Percentiles rank a stretch among this genome's conserved stretches.
phyloP scores from a whole-genome alignment of 805 yeast genomes.

The Sugiyamaella lignohabitans region DNA sequence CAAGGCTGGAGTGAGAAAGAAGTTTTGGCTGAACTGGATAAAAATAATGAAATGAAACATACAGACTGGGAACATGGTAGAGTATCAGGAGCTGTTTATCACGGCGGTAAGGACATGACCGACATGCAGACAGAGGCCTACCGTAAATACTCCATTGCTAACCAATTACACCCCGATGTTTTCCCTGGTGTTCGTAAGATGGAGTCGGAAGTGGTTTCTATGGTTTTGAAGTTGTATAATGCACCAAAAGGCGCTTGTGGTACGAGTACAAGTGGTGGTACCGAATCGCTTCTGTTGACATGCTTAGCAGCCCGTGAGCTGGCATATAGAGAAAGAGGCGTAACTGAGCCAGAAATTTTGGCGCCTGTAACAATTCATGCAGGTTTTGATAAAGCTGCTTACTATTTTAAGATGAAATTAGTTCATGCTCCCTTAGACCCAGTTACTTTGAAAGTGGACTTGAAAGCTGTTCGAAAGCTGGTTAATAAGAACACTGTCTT shows the following conservation, averaged over 20 bases:
- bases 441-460: conserved; percentile 58
- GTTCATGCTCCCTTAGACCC: conserved; percentile 75
- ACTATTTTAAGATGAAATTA: conserved; percentile 79
- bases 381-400: conserved; percentile 88
- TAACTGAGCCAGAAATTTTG: conserved; percentile 73
- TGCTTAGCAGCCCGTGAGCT: conserved; percentile 83
- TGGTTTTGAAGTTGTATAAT: conserved; percentile 75
- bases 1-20: conserved; percentile 46
- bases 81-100: conserved; percentile 94
- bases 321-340: conserved; percentile 47
- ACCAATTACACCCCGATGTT: conserved; percentile 94
- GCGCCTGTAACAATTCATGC: conserved; percentile 92
- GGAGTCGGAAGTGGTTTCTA: conserved; percentile 91
- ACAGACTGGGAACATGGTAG: conserved; percentile 79
- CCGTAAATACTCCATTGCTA: conserved; percentile 73
- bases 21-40: conserved; percentile 48
- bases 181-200: conserved; percentile 94
- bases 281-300: conserved; percentile 82
- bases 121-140: conserved; percentile 72
- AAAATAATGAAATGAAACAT: conserved; percentile 42
- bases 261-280: conserved; percentile 88
- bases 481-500: conserved; percentile 77
- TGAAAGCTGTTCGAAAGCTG: conserved; percentile 51
- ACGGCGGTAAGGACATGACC: conserved; percentile 79
- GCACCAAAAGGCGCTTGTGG: conserved; percentile 74